A percentile compares a stretch with the other conserved stretches of the same genome.
Conservation (phyloP, 345 rosid genomes). For the Conringia planisiliqua region DNA sequence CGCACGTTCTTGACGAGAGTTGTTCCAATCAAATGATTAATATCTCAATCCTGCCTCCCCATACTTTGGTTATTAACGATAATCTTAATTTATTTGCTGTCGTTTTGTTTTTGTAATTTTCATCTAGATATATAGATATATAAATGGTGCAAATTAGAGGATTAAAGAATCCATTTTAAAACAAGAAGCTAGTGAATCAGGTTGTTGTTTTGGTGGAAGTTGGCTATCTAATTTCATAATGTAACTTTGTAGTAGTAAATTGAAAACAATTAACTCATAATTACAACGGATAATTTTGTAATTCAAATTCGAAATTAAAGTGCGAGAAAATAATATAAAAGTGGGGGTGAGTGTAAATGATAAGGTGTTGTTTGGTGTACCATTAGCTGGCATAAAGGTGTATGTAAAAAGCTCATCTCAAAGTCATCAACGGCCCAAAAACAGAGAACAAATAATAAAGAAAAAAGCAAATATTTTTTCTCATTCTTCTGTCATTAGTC, state of each 20-base stretch:
- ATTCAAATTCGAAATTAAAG: slow-evolving; percentile 20
- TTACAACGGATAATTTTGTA: neutral
- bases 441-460: neutral
- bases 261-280: neutral
- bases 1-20: slow-evolving; percentile 37
- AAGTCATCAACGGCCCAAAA: slow-evolving; percentile 31
- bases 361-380: slow-evolving; percentile 32
- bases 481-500: slow-evolving; percentile 13
- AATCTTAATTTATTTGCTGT: neutral
- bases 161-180: neutral
- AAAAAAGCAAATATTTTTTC: neutral
- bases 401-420: slow-evolving; percentile 27
- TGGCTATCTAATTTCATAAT: neutral
- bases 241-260: neutral
- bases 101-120: neutral
- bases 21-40: slow-evolving; percentile 27
- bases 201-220: neutral
- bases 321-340: neutral
- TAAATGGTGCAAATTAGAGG: neutral
- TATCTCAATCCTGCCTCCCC: slow-evolving; percentile 19
- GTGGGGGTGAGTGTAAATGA: slow-evolving; percentile 33
- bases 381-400: slow-evolving; percentile 32
- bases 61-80: slow-evolving; percentile 5
- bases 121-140: neutral
- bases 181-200: neutral